These are phyloP conservation scores for Mariannaea elegans DNA, from an alignment of 2,329 filamentous ascomycete genomes.

Conservation along the genomic window DNA sequence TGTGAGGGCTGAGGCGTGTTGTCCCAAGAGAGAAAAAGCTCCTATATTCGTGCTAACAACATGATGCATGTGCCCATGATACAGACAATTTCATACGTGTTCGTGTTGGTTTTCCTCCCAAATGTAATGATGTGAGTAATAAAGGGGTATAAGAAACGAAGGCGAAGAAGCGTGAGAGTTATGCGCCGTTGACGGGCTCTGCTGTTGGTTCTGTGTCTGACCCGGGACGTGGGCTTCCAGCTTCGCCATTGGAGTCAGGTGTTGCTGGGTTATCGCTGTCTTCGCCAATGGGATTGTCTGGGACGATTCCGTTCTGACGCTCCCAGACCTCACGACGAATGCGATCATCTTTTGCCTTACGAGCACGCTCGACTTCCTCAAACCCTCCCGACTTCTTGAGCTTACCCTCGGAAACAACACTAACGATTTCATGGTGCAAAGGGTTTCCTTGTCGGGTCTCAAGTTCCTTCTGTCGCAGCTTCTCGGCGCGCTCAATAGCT, in stretches of 20 bases:
- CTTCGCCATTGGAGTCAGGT: slow-evolving; percentile 31
- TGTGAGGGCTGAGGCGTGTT: neutral
- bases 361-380: slow-evolving; percentile 88
- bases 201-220: slow-evolving; percentile 8
- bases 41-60: slow-evolving; percentile 17
- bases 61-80: slow-evolving; percentile 22
- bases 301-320: slow-evolving; percentile 65
- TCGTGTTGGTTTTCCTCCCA: neutral
- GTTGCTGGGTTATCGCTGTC: slow-evolving; percentile 37
- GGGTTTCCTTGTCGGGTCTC: slow-evolving; percentile 77
- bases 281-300: slow-evolving; percentile 54
- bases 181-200: slow-evolving; percentile 32
- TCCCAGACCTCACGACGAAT: slow-evolving; percentile 84
- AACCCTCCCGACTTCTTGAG: slow-evolving; percentile 96
- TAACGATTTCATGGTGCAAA: slow-evolving; percentile 84
- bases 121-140: neutral
- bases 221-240: slow-evolving; percentile 22
- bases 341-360: slow-evolving; percentile 86
- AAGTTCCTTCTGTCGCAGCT: slow-evolving; percentile 87
- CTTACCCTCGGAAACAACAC: slow-evolving; percentile 88
- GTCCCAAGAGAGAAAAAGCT: neutral
- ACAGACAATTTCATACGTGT: slow-evolving; percentile 18
- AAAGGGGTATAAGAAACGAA: neutral
- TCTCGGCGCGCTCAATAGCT: slow-evolving; percentile 97
- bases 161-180: neutral